phyloP scores from a whole-genome alignment of 2,329 filamentous ascomycete genomes.

The Fusarium sp. region DNA sequence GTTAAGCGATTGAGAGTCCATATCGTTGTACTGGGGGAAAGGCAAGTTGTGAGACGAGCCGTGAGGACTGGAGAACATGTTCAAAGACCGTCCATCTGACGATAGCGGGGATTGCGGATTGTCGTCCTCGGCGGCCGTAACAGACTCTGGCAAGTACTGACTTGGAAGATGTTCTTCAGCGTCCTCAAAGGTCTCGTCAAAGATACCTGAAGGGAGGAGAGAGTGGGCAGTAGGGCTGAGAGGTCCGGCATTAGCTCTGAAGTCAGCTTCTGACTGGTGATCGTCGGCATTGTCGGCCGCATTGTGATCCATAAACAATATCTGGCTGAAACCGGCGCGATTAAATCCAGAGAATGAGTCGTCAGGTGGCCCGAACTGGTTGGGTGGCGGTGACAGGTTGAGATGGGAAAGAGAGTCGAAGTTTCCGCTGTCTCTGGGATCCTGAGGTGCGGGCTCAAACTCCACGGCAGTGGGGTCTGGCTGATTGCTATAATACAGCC shows the following conservation, averaged over 20 bases:
- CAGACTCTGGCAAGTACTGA: slow-evolving; percentile 49
- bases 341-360: slow-evolving; percentile 66
- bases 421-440: slow-evolving; percentile 62
- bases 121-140: slow-evolving; percentile 54
- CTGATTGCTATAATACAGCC: slow-evolving; percentile 61
- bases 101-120: slow-evolving; percentile 71
- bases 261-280: slow-evolving; percentile 70
- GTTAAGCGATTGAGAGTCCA: slow-evolving; percentile 59
- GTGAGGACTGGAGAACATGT: slow-evolving; percentile 71
- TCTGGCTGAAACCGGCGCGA: slow-evolving; percentile 64
- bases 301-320: slow-evolving; percentile 64
- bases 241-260: slow-evolving; percentile 73
- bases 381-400: slow-evolving; percentile 55
- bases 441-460: slow-evolving; percentile 60
- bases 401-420: slow-evolving; percentile 61
- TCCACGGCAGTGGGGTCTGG: slow-evolving; percentile 60
- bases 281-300: slow-evolving; percentile 55
- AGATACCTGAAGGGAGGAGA: slow-evolving; percentile 75
- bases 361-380: slow-evolving; percentile 54
- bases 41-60: slow-evolving; percentile 69
- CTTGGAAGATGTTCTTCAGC: slow-evolving; percentile 61
- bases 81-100: slow-evolving; percentile 65
- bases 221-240: slow-evolving; percentile 82
- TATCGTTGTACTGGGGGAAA: slow-evolving; percentile 64
- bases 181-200: slow-evolving; percentile 70